Base-by-base conservation (phyloP, 345 rosid species). In the Salix purpurea region DNA sequence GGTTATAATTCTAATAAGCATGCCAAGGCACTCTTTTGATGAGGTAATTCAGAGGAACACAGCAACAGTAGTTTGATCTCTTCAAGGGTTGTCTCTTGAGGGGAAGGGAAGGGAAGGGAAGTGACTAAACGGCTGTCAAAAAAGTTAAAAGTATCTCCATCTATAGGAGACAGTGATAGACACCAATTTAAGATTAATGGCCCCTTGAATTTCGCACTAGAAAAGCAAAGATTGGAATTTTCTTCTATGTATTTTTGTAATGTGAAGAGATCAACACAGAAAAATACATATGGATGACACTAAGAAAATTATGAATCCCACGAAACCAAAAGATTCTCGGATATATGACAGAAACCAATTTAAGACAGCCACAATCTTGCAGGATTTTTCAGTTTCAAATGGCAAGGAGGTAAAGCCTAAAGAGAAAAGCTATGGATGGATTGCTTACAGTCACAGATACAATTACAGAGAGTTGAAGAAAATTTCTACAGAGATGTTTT, bases 121-220 rank as follows among this genome's bases (percentile, higher is more conserved):
- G 44, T 32, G 75, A 48, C 66, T 67, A 70, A 50, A 77, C 73
- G 44, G 68, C 77, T 42, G 74, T 67, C 9, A 52, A 78, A 80
- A 77, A 78, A 69, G 86, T 73, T n/a, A 81, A 79, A 82, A 71
- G 72, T 19, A 78, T 85, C 75, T 67, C 61, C 30, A 71, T 83
- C 84, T 34, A 13, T 68, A 16, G 80, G 78, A 74, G 80, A 81
- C 86, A 83, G 14, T 77, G 86, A 81, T 68, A 66, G 86, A 81
- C 82, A 39, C 46, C 78, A 78, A 81, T 79, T 81, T 71, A 74
- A 69, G 75, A 78, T 58, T 66, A 75, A 75, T 70, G 82, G 82
- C 44, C 84, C 88, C 78, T 76, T 40, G 24, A 69, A 46, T 73
- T 79, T 70, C 65, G 71, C 71, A 46, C n/a, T 67, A 18, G 10